Base-by-base conservation (phyloP, 176 grass and related monocot genomes). In the Alloteropsis semialata region DNA sequence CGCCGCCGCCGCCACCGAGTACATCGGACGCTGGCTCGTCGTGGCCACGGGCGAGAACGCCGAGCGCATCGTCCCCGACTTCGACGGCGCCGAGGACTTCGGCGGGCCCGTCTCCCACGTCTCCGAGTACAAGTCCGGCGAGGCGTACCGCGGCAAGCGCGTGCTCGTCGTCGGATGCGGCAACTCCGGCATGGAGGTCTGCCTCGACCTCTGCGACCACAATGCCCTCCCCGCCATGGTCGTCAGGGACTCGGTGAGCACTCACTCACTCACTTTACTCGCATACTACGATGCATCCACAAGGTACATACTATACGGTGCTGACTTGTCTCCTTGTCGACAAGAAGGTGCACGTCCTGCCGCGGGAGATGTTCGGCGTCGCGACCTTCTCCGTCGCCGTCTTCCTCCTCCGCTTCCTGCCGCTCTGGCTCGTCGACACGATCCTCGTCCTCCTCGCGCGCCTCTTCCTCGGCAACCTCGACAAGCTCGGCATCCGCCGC, bases 151-250 rank as follows among this genome's bases (percentile, higher is more conserved):
- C 16, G 86, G 84, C 65, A 91, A 93, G 88, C 82, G 84, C 16
- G 94, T 97, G 24, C 84, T 97, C 44, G 94, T 97, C 53, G 84
- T 97, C 56, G 94, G 94, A 0, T 97, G 94, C 18, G 89, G 94
- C 5, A 97, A 93, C 86, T 97, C 94, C 5, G 91, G 94, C 73
- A 97, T 97, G 94, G 94, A 97, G 86, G 89, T 93, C 65, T 87
- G 90, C 75, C 80, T 93, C 27, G 94, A 97, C 81, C 94, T 97
- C 67, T 97, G 89, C 70, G 86, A 93, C 57, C 81, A 93, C 81
- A 79, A 87, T 77, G 91, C 94, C 43, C 84, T 87, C 73, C 89
- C 94, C 12, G 74, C 81, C 55, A 97, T 97, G 86, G 94, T 97
- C 57, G 84, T 93, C 56, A 70, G 94, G 74, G 91, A 93, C 63